Conservation (phyloP, 345 rosid genomes). For the Camelina hispida region DNA sequence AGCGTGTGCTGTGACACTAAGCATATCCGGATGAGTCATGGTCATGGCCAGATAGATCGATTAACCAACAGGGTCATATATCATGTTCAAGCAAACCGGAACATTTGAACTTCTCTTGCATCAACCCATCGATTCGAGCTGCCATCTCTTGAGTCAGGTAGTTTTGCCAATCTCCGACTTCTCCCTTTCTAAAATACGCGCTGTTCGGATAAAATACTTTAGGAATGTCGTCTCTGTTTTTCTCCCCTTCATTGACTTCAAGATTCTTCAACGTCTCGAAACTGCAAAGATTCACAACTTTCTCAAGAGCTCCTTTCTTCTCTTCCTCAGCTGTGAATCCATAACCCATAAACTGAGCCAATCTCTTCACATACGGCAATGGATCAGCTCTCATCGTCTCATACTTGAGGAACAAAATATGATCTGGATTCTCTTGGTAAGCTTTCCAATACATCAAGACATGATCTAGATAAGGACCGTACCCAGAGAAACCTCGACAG, state of each 20-base stretch:
- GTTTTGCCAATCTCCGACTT: slow-evolving; percentile 47
- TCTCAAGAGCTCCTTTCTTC: not conserved
- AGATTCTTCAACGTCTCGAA: slow-evolving; percentile 6
- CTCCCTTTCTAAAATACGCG: slow-evolving; percentile 38
- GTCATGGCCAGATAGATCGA: no score
- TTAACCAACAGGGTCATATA: not conserved
- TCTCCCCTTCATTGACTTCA: slow-evolving; percentile 22
- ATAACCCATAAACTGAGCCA: slow-evolving; percentile 30
- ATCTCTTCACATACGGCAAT: slow-evolving; percentile 25
- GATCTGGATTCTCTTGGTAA: slow-evolving; percentile 17
- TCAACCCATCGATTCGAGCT: slow-evolving; percentile 18
- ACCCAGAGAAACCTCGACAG: slow-evolving; percentile 7
- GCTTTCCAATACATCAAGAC: slow-evolving; percentile 30
- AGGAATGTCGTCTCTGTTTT: slow-evolving; percentile 8
- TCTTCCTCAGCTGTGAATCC: slow-evolving; percentile 23
- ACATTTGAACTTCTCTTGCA: slow-evolving; percentile 21
- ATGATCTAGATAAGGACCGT: slow-evolving; percentile 34
- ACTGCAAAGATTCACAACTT: slow-evolving; percentile 20
- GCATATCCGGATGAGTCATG: not conserved
- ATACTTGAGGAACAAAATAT: slow-evolving; percentile 19
- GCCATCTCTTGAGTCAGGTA: slow-evolving; percentile 42
- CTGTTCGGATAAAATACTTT: slow-evolving; percentile 12
- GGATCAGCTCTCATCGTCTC: slow-evolving; percentile 21
- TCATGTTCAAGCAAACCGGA: slow-evolving; percentile 28
- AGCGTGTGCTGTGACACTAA: not conserved